A percentile compares a stretch with the other conserved stretches of the same genome.
These are phyloP conservation scores for Aspergillus sp. DNA, from an alignment of 2,329 filamentous ascomycete genomes.

Conservation along the genomic window DNA sequence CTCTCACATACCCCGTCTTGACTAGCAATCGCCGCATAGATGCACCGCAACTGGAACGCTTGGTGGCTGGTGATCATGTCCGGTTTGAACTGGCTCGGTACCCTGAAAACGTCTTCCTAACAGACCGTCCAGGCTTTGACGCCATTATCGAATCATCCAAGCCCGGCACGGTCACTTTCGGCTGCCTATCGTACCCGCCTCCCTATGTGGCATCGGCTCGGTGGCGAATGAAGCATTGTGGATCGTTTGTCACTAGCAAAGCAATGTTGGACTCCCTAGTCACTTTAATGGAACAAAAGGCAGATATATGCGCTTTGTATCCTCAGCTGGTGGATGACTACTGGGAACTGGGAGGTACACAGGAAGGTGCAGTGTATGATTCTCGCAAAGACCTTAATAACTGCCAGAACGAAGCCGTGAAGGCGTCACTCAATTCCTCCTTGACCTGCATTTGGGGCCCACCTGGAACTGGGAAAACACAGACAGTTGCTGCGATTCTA, in stretches of 20 bases:
- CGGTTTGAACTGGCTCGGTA: neutral
- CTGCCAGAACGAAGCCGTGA: neutral
- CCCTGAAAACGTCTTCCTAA: neutral
- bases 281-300: neutral
- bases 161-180: neutral
- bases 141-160: neutral
- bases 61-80: neutral
- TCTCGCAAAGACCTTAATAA: neutral
- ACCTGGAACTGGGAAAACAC: neutral
- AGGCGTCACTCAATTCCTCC: neutral
- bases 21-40: neutral
- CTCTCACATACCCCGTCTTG: neutral
- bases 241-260: neutral
- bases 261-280: neutral
- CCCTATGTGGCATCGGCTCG: neutral
- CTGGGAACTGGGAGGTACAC: neutral
- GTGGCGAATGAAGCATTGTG: neutral
- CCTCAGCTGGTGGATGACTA: neutral
- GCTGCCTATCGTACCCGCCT: neutral
- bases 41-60: neutral
- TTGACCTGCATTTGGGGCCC: slow-evolving; percentile 4
- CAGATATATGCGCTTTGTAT: neutral
- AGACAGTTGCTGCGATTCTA: neutral
- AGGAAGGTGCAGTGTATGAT: neutral
- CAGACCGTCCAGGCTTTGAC: neutral